phyloP scores from a whole-genome alignment of 1,284 basidiomycete genomes.

The Phaffia rhodozyma region DNA sequence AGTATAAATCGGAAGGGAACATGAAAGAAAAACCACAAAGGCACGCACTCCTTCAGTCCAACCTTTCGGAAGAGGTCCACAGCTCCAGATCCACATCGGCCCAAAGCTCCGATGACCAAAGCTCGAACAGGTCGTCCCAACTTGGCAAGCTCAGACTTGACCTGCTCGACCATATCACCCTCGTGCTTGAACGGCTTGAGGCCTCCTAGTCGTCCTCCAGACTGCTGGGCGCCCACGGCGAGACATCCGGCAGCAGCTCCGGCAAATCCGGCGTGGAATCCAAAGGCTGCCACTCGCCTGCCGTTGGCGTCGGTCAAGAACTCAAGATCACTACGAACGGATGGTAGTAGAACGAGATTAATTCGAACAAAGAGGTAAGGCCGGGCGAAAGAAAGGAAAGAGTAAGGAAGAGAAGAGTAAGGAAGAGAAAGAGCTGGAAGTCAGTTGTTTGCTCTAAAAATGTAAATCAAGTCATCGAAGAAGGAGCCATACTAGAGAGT shows the following conservation, averaged over 20 bases:
- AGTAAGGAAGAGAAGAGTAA: too few species aligned
- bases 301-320: conserved; percentile 80
- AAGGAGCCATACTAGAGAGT: conserved; percentile 49
- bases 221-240: conserved; percentile 59
- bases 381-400: too few species aligned
- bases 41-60: conserved; percentile 70
- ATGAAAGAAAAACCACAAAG: background rate
- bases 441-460: too few species aligned
- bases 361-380: too few species aligned
- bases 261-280: conserved; percentile 96
- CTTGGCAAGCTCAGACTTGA: conserved; percentile 51
- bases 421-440: too few species aligned
- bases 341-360: too few species aligned
- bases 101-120: conserved; percentile 91
- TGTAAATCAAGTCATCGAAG: too few species aligned
- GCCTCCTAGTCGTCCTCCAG: conserved; percentile 46
- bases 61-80: conserved; percentile 90
- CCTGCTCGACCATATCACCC: conserved; percentile 60
- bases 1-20: too few species aligned
- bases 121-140: conserved; percentile 57
- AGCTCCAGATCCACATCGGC: conserved; percentile 91
- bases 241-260: conserved; percentile 89
- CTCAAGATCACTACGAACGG: conserved; percentile 57
- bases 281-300: conserved; percentile 94
- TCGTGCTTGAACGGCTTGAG: conserved; percentile 76